Evolutionary conservation across 1,284 basidiomycete species (phyloP).

Genomic region (Stygiomarasmius scandens): DNA sequence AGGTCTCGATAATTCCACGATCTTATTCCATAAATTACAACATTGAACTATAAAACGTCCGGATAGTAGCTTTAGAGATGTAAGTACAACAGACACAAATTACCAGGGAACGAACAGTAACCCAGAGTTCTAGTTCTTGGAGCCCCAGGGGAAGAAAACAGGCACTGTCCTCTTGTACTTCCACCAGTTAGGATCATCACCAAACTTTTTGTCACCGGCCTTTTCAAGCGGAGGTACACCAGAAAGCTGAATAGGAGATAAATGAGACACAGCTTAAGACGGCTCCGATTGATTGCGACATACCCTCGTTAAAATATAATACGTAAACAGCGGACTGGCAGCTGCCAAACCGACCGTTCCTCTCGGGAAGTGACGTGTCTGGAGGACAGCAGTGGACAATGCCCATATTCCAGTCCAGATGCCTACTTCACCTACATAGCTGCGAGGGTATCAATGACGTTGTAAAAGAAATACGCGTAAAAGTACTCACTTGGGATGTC

Average conservation of each 20-base stretch:
- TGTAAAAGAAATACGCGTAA: not conserved
- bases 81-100: no score
- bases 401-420: slow-evolving; percentile 76
- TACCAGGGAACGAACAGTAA: not conserved
- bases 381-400: slow-evolving; percentile 54
- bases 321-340: slow-evolving; percentile 69
- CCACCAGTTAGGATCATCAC: slow-evolving; percentile 64
- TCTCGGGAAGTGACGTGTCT: slow-evolving; percentile 46
- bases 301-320: slow-evolving; percentile 34
- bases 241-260: slow-evolving; percentile 44
- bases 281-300: slow-evolving; percentile 50
- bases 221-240: slow-evolving; percentile 75
- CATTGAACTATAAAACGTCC: no score
- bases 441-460: slow-evolving; percentile 24
- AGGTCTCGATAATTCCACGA: no score
- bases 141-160: slow-evolving; percentile 22
- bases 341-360: slow-evolving; percentile 50
- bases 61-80: no score
- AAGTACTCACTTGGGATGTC: slow-evolving; percentile 72
- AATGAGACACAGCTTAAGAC: slow-evolving; percentile 18
- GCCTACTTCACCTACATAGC: slow-evolving; percentile 79
- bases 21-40: no score
- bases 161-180: slow-evolving; percentile 57
- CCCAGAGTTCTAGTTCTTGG: not conserved
- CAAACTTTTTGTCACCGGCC: slow-evolving; percentile 68